Conservation (phyloP, 164 flowering plant genomes). For the Nymphaea colorata region DNA sequence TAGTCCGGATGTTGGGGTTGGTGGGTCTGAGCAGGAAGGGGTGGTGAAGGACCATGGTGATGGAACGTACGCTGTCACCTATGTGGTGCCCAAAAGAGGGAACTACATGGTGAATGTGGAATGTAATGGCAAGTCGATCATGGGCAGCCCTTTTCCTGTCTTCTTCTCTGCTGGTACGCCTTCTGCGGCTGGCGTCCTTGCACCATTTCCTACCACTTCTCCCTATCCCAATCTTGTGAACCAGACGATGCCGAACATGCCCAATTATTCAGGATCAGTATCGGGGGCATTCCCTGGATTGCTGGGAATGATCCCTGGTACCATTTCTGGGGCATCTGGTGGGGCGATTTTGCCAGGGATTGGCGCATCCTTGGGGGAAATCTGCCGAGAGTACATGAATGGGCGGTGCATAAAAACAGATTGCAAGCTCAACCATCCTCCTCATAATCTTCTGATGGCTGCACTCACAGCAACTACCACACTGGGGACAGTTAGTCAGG, state of each 20-base stretch:
- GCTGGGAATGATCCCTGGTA: slow-evolving; percentile 92
- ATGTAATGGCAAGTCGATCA: slow-evolving; percentile 73
- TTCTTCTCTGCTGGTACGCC: slow-evolving; percentile 71
- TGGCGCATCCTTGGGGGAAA: slow-evolving; percentile 89
- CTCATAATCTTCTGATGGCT: slow-evolving; percentile 81
- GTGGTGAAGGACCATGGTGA: slow-evolving; percentile 88
- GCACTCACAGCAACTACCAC: slow-evolving; percentile 72
- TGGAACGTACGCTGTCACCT: slow-evolving; percentile 76
- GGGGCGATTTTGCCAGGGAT: slow-evolving; percentile 92
- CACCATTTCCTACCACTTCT: slow-evolving; percentile 35
- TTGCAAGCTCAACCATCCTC: slow-evolving; percentile 88
- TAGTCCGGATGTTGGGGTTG: slow-evolving; percentile 81
- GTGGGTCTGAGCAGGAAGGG: slow-evolving; percentile 88
- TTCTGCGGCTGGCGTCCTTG: slow-evolving; percentile 34
- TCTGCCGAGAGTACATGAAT: slow-evolving; percentile 82
- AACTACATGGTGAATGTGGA: slow-evolving; percentile 92
- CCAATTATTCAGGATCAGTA: slow-evolving; percentile 85
- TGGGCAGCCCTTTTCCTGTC: slow-evolving; percentile 97
- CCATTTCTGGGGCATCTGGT: slow-evolving; percentile 72
- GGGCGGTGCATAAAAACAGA: slow-evolving; percentile 73
- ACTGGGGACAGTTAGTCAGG: slow-evolving; percentile 89
- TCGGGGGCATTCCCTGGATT: slow-evolving; percentile 89
- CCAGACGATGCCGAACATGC: slow-evolving; percentile 99
- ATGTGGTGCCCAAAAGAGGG: slow-evolving; percentile 88
- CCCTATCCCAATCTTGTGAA: slow-evolving; percentile 59